Conservation (phyloP, 176 grass and related monocot genomes). For the Dactylis glomerata region DNA sequence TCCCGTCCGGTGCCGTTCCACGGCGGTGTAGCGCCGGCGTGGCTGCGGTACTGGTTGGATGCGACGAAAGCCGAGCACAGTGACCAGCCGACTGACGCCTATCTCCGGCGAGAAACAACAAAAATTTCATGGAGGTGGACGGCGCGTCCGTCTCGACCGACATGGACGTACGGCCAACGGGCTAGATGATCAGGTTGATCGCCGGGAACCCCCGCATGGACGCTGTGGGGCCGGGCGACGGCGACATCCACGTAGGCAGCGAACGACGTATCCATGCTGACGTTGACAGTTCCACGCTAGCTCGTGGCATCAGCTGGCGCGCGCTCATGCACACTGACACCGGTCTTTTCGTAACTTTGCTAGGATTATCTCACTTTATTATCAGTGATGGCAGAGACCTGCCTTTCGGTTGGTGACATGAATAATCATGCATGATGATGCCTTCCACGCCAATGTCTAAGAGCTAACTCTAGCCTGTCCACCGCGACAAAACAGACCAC, state of each 20-base stretch:
- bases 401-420: not conserved
- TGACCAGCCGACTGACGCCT: not conserved
- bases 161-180: not conserved
- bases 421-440: not conserved
- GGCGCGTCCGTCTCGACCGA: not conserved
- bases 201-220: not conserved
- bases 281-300: not conserved
- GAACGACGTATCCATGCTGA: not conserved
- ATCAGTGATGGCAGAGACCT: not conserved
- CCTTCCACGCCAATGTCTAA: too few relatives aligned
- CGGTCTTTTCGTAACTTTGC: not conserved
- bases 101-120: not conserved
- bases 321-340: not conserved
- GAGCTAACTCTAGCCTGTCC: too few relatives aligned
- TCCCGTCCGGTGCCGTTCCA: too few relatives aligned
- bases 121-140: not conserved
- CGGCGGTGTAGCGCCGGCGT: too few relatives aligned
- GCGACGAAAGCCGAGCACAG: not conserved
- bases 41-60: not conserved
- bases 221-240: not conserved
- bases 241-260: not conserved
- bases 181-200: not conserved
- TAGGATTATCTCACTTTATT: too few relatives aligned
- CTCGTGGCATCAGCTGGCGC: constrained; percentile 16
- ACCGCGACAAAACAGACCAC: too few relatives aligned